phyloP scores from a whole-genome alignment of 2,329 filamentous ascomycete genomes.

The Fusarium bactridioides region DNA sequence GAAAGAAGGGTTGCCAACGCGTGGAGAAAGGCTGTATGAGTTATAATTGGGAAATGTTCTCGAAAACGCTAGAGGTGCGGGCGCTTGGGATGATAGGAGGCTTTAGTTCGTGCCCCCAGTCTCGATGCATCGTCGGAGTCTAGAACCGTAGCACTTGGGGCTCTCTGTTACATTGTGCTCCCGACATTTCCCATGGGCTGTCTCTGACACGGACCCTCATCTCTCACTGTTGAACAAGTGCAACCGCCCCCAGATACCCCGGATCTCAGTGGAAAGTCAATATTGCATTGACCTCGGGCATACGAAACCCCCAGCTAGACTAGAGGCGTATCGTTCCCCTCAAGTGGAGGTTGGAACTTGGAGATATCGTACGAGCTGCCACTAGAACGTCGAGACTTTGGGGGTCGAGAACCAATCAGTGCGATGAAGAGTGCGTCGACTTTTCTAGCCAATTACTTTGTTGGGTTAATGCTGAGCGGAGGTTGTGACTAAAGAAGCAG shows the following conservation, averaged over 20 bases:
- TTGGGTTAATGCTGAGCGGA: not conserved
- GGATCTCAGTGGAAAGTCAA: not conserved
- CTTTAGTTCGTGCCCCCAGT: not conserved
- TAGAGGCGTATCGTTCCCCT: not conserved
- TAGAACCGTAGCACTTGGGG: not conserved
- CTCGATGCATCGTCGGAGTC: not conserved
- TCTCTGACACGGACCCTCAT: not conserved
- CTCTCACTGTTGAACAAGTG: not conserved
- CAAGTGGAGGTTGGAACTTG: constrained; percentile 14
- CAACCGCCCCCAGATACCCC: not conserved
- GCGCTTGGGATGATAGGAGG: not conserved
- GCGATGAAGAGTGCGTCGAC: not conserved
- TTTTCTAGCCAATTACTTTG: not conserved
- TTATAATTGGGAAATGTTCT: not conserved
- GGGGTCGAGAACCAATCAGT: not conserved
- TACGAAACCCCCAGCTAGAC: not conserved
- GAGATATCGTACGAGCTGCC: constrained; percentile 14
- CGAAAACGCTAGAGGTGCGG: not conserved
- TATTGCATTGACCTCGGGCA: not conserved
- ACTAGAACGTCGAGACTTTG: not conserved
- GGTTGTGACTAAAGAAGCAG: constrained; percentile 1
- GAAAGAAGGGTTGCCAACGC: constrained; percentile 1
- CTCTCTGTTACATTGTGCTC: constrained; percentile 9
- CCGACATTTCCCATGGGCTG: constrained; percentile 1
- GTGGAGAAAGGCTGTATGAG: not conserved